Base-by-base conservation (phyloP, 495 filamentous ascomycete genomes). In the Bathelium albidoporum region DNA sequence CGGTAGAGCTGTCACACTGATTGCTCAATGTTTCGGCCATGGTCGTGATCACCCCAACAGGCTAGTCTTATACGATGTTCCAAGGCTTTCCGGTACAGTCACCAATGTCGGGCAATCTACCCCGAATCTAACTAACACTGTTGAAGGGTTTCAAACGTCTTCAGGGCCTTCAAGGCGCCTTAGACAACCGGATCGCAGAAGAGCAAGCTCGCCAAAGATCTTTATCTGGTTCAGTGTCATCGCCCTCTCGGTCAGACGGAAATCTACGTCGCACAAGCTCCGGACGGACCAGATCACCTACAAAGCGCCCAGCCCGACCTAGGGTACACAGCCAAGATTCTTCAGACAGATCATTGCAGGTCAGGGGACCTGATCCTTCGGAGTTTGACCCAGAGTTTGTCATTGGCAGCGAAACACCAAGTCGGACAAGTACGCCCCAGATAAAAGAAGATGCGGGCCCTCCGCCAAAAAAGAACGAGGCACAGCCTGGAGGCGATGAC, bases 371-470 rank as follows among this genome's bases (percentile, higher is more conserved):
- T 0, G 91, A 96, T 73, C 91, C 91, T 16, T 86, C 86, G 52
- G 85, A 91, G 22, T 90, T 95, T 72, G 82, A 88, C 0, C 87
- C 92, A 65, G 90, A 90, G 22, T 89, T 91, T 44, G 89, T 92
- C 71, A 83, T 84, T 53, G 80, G 59, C 2, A 63, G 62, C 11
- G 68, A 68, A 24, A 63, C 77, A 26, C 77, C 82, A 3, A 83
- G 82, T 65, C 77, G 81, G 32, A 75, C 82, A 4, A 79, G 72
- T 0, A 85, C 88, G 22, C 82, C 85, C 24, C 68, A 66, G 31
- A 64, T 58, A 44, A 68, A 65, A 61, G 66, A 66, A 52, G 41
- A 20, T 36, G 58, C 55, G 9, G 60, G 63, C 14, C 59, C 32
- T 16, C 34, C 53, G 58, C 32, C 24, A 39, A 59, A 24, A 32